phyloP scores from a whole-genome alignment of 2,329 filamentous ascomycete species.

The Tolypocladium tropicale region DNA sequence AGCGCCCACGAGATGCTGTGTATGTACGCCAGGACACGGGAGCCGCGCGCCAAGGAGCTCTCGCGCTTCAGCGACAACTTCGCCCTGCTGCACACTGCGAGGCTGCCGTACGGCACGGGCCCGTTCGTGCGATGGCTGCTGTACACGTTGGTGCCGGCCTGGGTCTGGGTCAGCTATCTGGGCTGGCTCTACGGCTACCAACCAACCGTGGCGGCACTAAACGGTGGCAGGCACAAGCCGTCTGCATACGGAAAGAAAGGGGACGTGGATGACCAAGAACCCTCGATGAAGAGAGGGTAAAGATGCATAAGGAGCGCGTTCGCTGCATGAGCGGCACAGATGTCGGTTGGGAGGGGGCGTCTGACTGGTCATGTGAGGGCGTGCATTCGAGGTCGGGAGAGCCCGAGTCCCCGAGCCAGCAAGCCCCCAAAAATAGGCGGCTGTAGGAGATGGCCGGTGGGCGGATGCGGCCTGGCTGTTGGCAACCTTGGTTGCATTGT shows the following conservation, averaged over 20 bases:
- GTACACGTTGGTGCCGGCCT: conserved; percentile 7
- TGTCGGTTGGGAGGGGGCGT: not conserved
- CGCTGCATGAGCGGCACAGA: not conserved
- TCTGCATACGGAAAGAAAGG: not conserved
- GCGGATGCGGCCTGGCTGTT: not conserved
- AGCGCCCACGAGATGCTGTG: conserved; percentile 3
- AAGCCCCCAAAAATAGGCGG: not conserved
- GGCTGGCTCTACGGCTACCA: conserved; percentile 9
- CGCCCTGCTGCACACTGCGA: conserved; percentile 7
- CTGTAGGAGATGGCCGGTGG: not conserved
- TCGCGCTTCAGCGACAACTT: conserved; percentile 8
- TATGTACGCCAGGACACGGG: conserved; percentile 5
- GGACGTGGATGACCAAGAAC: not conserved
- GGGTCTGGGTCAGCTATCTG: conserved; percentile 8
- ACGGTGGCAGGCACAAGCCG: not conserved
- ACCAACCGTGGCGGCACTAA: conserved; percentile 3
- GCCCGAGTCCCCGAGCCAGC: not conserved
- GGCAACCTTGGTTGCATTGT: not conserved
- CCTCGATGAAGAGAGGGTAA: not conserved
- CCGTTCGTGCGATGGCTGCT: conserved; percentile 6
- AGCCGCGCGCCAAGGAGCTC: conserved; percentile 6
- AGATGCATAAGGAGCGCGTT: not conserved
- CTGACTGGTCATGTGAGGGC: not conserved
- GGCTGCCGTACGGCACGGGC: conserved; percentile 7
- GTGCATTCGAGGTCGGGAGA: not conserved